Percentiles rank a stretch among this genome's conserved stretches.
Conservation (phyloP, 345 rosid genomes). For the Salix dunnii region DNA sequence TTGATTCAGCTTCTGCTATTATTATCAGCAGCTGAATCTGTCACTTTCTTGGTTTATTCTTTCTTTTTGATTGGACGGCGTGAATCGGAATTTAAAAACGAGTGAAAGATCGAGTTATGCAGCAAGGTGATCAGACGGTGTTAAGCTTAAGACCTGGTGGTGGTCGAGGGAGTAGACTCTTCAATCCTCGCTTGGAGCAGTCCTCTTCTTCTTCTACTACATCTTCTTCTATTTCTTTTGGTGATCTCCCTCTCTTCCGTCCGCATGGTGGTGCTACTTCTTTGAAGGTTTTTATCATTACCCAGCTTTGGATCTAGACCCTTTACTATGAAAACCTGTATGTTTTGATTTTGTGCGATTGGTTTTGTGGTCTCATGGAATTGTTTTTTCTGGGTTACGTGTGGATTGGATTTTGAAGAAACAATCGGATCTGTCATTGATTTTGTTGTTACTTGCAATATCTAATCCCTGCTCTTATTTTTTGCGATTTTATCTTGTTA, state of each 20-base stretch:
- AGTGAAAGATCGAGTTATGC: constrained; percentile 65
- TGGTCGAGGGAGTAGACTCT: constrained; percentile 85
- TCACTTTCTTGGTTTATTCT: background rate
- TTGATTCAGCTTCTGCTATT: background rate
- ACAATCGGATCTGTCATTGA: constrained; percentile 11
- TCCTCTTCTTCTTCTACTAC: constrained; percentile 34
- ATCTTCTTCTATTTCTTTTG: constrained; percentile 48
- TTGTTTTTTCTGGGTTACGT: background rate
- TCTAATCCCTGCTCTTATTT: background rate
- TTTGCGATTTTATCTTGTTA: background rate
- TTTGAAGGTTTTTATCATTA: constrained; percentile 32
- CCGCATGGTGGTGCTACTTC: constrained; percentile 59
- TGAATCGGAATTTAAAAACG: constrained; percentile 28
- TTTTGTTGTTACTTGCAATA: background rate
- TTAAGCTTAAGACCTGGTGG: constrained; percentile 99
- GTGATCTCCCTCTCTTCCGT: constrained; percentile 70
- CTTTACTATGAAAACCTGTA: background rate
- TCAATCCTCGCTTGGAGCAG: constrained; percentile 54
- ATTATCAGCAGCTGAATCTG: constrained; percentile 29
- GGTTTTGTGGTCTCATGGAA: background rate
- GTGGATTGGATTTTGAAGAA: background rate
- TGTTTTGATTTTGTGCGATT: background rate
- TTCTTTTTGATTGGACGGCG: constrained; percentile 26
- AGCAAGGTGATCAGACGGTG: constrained; percentile 89
- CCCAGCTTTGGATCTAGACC: constrained; percentile 42